A percentile compares a stretch with the other conserved stretches of the same genome.
phyloP scores from a whole-genome alignment of 2,329 filamentous ascomycete species.

The Coniochaeta hoffmannii region DNA sequence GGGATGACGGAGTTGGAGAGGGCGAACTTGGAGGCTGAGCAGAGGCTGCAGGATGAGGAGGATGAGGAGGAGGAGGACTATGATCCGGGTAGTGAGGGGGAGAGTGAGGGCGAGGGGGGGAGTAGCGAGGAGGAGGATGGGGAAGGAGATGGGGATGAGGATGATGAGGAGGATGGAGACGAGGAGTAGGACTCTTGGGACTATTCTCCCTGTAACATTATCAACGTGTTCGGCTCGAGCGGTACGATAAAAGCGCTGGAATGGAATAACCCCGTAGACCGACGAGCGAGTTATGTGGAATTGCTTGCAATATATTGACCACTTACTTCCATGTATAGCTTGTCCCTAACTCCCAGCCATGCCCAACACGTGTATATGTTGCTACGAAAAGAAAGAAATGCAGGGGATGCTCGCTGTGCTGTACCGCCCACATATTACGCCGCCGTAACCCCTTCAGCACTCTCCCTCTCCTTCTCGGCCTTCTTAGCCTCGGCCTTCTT shows the following conservation, averaged over 20 bases:
- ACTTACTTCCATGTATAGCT: background rate
- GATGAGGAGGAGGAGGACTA: slow-evolving; percentile 61
- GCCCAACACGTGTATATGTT: background rate
- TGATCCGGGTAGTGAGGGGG: slow-evolving; percentile 53
- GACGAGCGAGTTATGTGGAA: background rate
- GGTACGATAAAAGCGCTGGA: background rate
- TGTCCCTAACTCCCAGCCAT: background rate
- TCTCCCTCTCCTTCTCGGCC: slow-evolving; percentile 15
- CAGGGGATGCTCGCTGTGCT: background rate
- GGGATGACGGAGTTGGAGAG: slow-evolving; percentile 41
- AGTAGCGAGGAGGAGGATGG: slow-evolving; percentile 43
- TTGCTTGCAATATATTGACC: background rate
- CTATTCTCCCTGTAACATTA: too few relatives aligned
- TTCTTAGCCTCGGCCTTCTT: slow-evolving; percentile 18
- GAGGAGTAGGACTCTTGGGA: background rate
- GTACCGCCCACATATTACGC: background rate
- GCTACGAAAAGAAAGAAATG: background rate
- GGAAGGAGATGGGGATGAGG: slow-evolving; percentile 30
- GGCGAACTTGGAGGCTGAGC: slow-evolving; percentile 43
- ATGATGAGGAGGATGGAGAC: slow-evolving; percentile 26
- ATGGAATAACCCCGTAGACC: too few relatives aligned
- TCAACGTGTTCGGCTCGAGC: background rate
- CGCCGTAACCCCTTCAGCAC: background rate
- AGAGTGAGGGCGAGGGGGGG: slow-evolving; percentile 48
- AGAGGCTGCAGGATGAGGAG: slow-evolving; percentile 50